Percentiles rank a stretch among this genome's conserved stretches.
phyloP scores from a whole-genome alignment of 148 eudicot species.

The Nyssa sinensis region DNA sequence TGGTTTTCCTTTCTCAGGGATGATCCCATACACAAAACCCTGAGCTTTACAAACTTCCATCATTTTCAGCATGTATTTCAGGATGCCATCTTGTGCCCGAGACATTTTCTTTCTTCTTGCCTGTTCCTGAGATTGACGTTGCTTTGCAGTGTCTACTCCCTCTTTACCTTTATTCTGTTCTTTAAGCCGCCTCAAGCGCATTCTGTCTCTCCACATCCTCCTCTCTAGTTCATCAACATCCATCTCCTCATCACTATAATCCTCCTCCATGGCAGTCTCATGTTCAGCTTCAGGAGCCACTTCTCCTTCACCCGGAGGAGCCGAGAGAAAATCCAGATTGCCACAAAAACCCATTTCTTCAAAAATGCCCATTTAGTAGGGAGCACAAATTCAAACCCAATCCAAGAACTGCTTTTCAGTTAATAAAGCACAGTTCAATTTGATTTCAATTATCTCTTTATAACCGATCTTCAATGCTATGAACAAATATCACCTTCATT shows the following conservation, averaged over 20 bases:
- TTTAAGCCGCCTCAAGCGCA: conserved; percentile 47
- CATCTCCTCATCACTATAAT: conserved; percentile 57
- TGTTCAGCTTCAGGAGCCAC: conserved; percentile 33
- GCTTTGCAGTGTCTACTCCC: conserved; percentile 31
- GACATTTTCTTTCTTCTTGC: conserved; percentile 58
- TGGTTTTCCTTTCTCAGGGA: conserved; percentile 61
- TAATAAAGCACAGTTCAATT: not conserved
- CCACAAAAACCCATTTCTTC: conserved; percentile 41
- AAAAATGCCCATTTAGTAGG: conserved; percentile 29
- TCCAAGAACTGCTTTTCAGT: not conserved
- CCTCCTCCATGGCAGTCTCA: conserved; percentile 38
- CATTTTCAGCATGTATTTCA: conserved; percentile 59
- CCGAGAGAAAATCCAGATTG: conserved; percentile 32
- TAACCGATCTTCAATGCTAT: not conserved
- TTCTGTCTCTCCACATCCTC: conserved; percentile 56
- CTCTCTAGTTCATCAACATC: conserved; percentile 58
- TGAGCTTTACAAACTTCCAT: conserved; percentile 67
- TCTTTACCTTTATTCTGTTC: conserved; percentile 50
- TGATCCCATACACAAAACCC: conserved; percentile 63
- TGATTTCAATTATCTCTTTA: no score
- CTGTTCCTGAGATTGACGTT: conserved; percentile 51
- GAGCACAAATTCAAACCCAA: not conserved
- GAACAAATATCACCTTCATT: not conserved
- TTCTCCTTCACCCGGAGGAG: conserved; percentile 32
- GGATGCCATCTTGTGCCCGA: conserved; percentile 47